Conservation (phyloP, 2,329 filamentous ascomycete genomes). For the Epichloe uncinata region DNA sequence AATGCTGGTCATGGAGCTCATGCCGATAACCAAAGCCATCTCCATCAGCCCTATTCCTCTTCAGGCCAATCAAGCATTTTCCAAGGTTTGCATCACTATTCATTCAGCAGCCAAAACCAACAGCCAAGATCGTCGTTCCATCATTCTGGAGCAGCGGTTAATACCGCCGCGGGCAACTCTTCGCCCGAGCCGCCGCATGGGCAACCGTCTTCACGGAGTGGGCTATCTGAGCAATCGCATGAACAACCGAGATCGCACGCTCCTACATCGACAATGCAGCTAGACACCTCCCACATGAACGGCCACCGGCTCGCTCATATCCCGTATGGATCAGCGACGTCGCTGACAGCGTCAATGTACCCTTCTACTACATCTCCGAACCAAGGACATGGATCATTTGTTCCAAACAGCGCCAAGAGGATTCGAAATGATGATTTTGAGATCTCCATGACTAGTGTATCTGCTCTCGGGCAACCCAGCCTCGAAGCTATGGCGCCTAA, state of each 20-base stretch:
- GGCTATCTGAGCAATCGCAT: constrained; percentile 27
- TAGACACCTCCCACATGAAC: constrained; percentile 42
- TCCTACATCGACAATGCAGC: constrained; percentile 34
- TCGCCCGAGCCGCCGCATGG: constrained; percentile 25
- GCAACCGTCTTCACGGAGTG: constrained; percentile 17
- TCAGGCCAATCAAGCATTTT: constrained; percentile 20
- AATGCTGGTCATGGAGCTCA: constrained; percentile 49
- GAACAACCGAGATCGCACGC: constrained; percentile 12
- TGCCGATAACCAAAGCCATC: constrained; percentile 50
- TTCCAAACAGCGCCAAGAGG: constrained; percentile 32
- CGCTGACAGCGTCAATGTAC: constrained; percentile 39
- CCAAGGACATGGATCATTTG: constrained; percentile 19
- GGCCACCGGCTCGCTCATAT: constrained; percentile 37
- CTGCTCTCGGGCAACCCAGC: constrained; percentile 40
- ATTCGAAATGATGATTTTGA: constrained; percentile 46
- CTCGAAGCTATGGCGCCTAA: constrained; percentile 42
- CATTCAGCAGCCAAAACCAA: constrained; percentile 6
- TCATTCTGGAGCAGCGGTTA: constrained; percentile 23
- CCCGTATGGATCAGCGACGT: constrained; percentile 37
- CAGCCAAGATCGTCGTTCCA: constrained; percentile 33
- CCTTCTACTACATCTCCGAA: constrained; percentile 32
- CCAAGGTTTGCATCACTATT: constrained; percentile 6
- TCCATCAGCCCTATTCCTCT: constrained; percentile 48
- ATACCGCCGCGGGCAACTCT: constrained; percentile 32
- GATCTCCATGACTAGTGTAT: constrained; percentile 35